Base-by-base conservation (phyloP, 208 protist genomes). In the Dictyostelium gargantuum region DNA sequence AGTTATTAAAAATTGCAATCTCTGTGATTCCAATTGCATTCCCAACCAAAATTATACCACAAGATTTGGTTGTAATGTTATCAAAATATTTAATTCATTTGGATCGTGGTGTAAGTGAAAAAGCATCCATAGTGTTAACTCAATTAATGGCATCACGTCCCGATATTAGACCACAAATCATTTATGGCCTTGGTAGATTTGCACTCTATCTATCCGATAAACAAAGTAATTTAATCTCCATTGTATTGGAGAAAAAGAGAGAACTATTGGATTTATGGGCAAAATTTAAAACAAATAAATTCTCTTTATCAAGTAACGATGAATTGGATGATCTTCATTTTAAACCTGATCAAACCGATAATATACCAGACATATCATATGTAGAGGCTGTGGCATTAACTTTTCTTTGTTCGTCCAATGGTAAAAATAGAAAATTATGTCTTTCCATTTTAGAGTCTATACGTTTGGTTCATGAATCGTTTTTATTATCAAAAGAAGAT, bases 31-130 rank as follows among this genome's bases (percentile, higher is more conserved):
- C 86, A 32, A 84, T 92, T 32, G 86, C 77, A 6, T 84, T 76
- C 29, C 86, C 75, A 29, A 35, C 35, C 0, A 76, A 44, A 15
- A 50, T 81, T 0, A 48, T 42, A 38, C 40, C 50, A 6, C 38
- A 70, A 29, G 86, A 92, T 26, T 68, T 92, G 21, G 72, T 92
- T 0, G 19, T 56, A 0, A 81, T 84, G 75, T 40, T 92, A 17
- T 73, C 76, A 0, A 92, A 76, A 46, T 84, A 77, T 68, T 26
- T 92, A 9, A 92, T 84, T 40, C 86, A 92, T 58, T 32, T 84
- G 4, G 86, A 92, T 42, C 74, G 74, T n/a, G 66, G 75, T 35
- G 61, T 92, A 13, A 42, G 76, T 44, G 77, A 77, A 21, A 84
- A 80, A 32, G 26, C 86, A 17, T 84, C 76, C 0, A 54, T 68